These are phyloP conservation scores for Misopates orontium DNA, from an alignment of 257 asterid species.

Conservation along the genomic window DNA sequence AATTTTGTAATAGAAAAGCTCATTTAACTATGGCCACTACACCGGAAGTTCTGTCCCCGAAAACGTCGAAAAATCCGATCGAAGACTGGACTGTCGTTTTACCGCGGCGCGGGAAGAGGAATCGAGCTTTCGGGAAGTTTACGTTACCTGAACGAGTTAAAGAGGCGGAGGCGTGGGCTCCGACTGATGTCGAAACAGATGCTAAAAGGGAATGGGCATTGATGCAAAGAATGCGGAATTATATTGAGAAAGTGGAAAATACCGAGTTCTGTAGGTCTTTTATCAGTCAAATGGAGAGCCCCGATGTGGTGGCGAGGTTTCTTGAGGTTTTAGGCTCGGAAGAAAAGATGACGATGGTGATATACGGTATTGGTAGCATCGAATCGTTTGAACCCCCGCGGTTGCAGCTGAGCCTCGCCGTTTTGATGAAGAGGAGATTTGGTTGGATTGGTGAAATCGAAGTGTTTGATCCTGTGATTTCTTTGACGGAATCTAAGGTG, in stretches of 20 bases:
- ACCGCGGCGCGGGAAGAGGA: conserved; percentile 67
- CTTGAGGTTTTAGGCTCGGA: conserved; percentile 51
- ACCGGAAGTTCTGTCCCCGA: conserved; percentile 26
- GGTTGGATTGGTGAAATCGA: conserved; percentile 76
- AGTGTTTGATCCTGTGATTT: conserved; percentile 83
- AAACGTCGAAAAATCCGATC: conserved; percentile 29
- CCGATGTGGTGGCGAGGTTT: conserved; percentile 43
- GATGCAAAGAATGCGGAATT: conserved; percentile 58
- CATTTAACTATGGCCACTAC: conserved; percentile 46
- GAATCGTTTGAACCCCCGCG: conserved; percentile 70
- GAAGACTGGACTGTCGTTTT: conserved; percentile 78
- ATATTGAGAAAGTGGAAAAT: conserved; percentile 46
- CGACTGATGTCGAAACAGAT: conserved; percentile 46
- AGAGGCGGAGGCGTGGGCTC: conserved; percentile 60
- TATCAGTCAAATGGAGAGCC: conserved; percentile 45
- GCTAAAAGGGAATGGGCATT: conserved; percentile 57
- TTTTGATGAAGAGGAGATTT: conserved; percentile 68
- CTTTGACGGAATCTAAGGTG: conserved; percentile 65
- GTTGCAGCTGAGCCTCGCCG: conserved; percentile 71
- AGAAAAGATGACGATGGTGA: conserved; percentile 64
- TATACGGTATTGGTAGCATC: conserved; percentile 93
- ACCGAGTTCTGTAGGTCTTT: conserved; percentile 50
- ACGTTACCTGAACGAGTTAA: conserved; percentile 31
- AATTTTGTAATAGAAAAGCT: background rate
- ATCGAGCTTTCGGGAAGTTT: conserved; percentile 24